Base-by-base conservation (phyloP, 2,329 filamentous ascomycete genomes). In the Aspergillus udagawae region DNA sequence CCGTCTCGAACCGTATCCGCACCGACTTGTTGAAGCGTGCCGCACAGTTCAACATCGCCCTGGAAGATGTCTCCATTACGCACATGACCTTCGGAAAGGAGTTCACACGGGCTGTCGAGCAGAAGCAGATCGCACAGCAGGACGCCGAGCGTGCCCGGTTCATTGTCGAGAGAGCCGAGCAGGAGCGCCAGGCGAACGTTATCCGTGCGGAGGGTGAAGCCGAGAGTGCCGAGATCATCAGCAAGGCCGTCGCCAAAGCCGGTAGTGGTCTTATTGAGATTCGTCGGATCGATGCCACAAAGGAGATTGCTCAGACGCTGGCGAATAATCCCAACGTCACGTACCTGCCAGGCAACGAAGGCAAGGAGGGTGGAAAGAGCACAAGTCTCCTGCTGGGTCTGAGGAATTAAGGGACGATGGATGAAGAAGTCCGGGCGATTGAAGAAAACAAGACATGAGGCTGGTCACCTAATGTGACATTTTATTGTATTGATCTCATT, bases 61-160 rank as follows among this genome's bases (percentile, higher is more conserved):
- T 99, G 54, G 94, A 99, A 79, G 94, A 99, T 73, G 94, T 99
- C 59, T 96, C 91, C 73, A 99, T 99, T 78, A 99, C 94, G 60
- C 94, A 99, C 84, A 99, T 99, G 94, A 99, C 94, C 53, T 99
- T 99, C 75, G 94, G 94, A 67, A 93, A 93, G 77, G 94, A 99
- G 79, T 99, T 99, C 83, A 99, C 94, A 60, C 90, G 91, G 77
- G 94, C 94, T 64, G 94, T 99, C 70, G 94, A 99, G 82, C 94
- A 99, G 86, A 99, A 99, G 87, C 94, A 99, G 83, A 99, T 99
- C 76, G 94, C 94, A 55, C 94, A 99, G 81, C 94, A 99, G 79
- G 94, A 99, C 73, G 94, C 94, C 63, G 94, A 99, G 83, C 86
- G 94, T 64, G 94, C 94, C 51, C 86, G 94, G 65, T 99, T 99